Base-by-base conservation (phyloP, 176 grass and related monocot genomes). In the Aechmea fasciata region DNA sequence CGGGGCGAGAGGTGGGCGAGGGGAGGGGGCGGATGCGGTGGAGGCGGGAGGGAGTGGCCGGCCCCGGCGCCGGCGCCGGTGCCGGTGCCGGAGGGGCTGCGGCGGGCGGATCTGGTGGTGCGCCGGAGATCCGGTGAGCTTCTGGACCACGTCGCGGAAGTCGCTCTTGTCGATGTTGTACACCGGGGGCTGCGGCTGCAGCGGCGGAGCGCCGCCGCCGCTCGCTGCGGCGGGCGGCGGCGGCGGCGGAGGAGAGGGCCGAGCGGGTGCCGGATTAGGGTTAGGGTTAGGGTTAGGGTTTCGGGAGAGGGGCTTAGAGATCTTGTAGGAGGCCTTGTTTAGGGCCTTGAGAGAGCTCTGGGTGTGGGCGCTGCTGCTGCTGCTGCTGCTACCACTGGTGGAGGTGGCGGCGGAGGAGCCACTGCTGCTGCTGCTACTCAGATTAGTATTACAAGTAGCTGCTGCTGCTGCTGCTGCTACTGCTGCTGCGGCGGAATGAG, bases 161-260 rank as follows among this genome's bases (percentile, higher is more conserved):
- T 77, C 51, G 75, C 48, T 77, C 75, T 77, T 77, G 75, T 77
- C 75, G 65, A 77, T 77, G 75, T 77, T 77, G 52, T 77, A 77
- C 10, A 77, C 75, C 23, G 75, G 75, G 5, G 75, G 66, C 52
- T 69, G 66, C 41, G 75, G 71, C 47, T 73, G 71, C 28, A 48
- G 59, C 54, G 71, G 75, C 47, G 75, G 75, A 9, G 15, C 75
- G 3, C 13, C 63, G 3, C 61, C 73, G 3, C 57, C 14, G 22
- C 24, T 24, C 11, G n/a, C 25, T 3, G 33, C 48, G 3, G 3
- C 25, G 1, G 1, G 25, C 51, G 10, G 11, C 19, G 17, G 18
- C 33, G 65, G 2, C 33, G 4, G 17, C 10, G 50, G 26, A 66
- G 75, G 52, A 48, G 52, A 26, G 11, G 28, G 11, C 52, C 15